A percentile compares a stretch with the other conserved stretches of the same genome.
Conservation (phyloP, 2,329 filamentous ascomycete species). For the Zymoseptoria ardabiliae region DNA sequence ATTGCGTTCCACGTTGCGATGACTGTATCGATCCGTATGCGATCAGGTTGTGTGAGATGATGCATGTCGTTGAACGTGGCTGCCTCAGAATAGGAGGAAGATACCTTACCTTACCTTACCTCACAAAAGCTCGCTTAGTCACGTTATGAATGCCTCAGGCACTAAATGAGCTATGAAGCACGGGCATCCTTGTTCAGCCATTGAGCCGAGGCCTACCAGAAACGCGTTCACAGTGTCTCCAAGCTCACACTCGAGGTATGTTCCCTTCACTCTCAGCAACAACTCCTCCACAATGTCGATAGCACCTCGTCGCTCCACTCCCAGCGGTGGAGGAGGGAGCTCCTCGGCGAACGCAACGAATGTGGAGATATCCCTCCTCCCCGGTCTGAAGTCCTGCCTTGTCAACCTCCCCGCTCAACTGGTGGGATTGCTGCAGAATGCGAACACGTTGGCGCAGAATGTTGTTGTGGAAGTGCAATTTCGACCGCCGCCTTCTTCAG, state of each 20-base stretch:
- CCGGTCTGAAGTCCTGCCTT: constrained; percentile 80
- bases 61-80: no score
- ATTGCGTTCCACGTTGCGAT: not conserved
- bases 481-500: constrained; percentile 49
- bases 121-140: not conserved
- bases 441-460: constrained; percentile 92
- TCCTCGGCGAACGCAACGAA: constrained; percentile 4
- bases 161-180: not conserved
- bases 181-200: not conserved
- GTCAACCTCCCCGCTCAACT: constrained; percentile 84
- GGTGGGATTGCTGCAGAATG: constrained; percentile 75
- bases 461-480: constrained; percentile 88
- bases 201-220: not conserved
- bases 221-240: not conserved
- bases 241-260: not conserved
- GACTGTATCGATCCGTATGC: not conserved
- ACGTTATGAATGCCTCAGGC: not conserved
- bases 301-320: constrained; percentile 5
- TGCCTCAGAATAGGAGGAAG: no score
- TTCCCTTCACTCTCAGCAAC: not conserved
- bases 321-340: not conserved
- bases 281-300: constrained; percentile 1
- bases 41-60: no score
- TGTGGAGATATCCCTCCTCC: constrained; percentile 69
- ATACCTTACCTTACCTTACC: no score